phyloP scores from a whole-genome alignment of 2,329 filamentous ascomycete genomes.

The Alternaria gansuensis region DNA sequence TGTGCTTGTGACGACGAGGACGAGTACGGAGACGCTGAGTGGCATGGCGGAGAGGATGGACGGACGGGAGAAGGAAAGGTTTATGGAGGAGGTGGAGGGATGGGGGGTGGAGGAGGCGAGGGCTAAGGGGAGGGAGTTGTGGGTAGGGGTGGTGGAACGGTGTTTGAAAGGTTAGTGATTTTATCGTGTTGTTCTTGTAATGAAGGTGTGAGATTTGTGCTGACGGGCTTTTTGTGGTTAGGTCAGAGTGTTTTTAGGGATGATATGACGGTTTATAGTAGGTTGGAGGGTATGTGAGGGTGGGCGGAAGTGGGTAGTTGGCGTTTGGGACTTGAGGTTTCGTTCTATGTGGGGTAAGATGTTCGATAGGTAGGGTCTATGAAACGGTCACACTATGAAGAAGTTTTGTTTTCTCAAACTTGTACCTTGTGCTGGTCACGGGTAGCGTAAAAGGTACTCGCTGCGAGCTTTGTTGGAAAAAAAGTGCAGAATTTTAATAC shows the following conservation, averaged over 20 bases:
- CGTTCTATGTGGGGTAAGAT: too few relatives aligned
- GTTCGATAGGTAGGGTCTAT: too few relatives aligned
- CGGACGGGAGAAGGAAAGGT: conserved; percentile 12
- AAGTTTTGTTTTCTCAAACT: too few relatives aligned
- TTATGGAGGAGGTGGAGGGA: conserved; percentile 32
- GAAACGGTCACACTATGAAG: too few relatives aligned
- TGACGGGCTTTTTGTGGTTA: not conserved
- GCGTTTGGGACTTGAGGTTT: not conserved
- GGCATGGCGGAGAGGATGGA: conserved; percentile 19
- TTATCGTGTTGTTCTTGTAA: not conserved
- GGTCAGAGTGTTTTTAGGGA: conserved; percentile 14
- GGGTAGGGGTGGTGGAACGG: conserved; percentile 32
- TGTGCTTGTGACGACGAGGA: conserved; percentile 62
- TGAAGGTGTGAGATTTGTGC: not conserved
- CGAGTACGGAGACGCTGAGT: conserved; percentile 51
- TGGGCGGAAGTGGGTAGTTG: not conserved
- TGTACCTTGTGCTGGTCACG: too few relatives aligned
- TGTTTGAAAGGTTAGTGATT: conserved; percentile 21
- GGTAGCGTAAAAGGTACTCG: too few relatives aligned
- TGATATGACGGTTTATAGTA: conserved; percentile 18
- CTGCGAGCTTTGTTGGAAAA: too few relatives aligned
- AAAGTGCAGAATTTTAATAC: too few relatives aligned
- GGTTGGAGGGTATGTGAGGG: not conserved
- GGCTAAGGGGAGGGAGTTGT: conserved; percentile 41
- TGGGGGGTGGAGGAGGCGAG: conserved; percentile 38